phyloP scores from a whole-genome alignment of 306 rosid species.

The Mucuna pruriens region DNA sequence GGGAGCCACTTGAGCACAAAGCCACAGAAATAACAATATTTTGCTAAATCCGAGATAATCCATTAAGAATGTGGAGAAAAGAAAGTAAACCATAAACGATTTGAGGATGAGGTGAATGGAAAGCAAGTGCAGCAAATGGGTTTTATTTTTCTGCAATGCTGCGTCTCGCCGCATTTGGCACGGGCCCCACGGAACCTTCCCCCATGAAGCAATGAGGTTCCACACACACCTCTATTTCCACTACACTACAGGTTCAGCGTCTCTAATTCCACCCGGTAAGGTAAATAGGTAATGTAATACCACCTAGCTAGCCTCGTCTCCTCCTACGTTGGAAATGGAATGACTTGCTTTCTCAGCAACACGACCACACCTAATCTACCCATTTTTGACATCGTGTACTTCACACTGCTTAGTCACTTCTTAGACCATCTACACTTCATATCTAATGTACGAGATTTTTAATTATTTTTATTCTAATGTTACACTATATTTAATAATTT shows the following conservation, averaged over 20 bases:
- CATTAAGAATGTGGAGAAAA: not conserved
- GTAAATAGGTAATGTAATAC: not conserved
- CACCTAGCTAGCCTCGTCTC: not conserved
- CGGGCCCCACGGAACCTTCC: constrained; percentile 63
- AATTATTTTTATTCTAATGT: no score
- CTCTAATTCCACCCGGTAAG: not conserved
- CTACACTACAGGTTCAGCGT: not conserved
- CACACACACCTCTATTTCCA: constrained; percentile 16
- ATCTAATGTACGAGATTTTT: no score
- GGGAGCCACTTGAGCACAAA: constrained; percentile 42
- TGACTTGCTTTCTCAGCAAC: not conserved
- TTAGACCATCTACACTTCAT: no score
- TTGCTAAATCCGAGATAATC: not conserved
- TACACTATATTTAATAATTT: no score
- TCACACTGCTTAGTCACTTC: no score
- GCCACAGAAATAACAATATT: constrained; percentile 30
- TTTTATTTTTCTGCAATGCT: constrained; percentile 41
- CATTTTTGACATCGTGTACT: not conserved
- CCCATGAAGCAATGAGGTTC: constrained; percentile 31
- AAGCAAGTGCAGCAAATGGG: constrained; percentile 22
- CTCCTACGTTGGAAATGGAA: not conserved
- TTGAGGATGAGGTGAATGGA: constrained; percentile 20
- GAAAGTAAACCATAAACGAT: not conserved
- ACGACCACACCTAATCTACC: not conserved
- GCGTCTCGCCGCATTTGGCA: constrained; percentile 78